Conservation (phyloP, 2,329 filamentous ascomycete genomes). For the Penicillium thymicola region DNA sequence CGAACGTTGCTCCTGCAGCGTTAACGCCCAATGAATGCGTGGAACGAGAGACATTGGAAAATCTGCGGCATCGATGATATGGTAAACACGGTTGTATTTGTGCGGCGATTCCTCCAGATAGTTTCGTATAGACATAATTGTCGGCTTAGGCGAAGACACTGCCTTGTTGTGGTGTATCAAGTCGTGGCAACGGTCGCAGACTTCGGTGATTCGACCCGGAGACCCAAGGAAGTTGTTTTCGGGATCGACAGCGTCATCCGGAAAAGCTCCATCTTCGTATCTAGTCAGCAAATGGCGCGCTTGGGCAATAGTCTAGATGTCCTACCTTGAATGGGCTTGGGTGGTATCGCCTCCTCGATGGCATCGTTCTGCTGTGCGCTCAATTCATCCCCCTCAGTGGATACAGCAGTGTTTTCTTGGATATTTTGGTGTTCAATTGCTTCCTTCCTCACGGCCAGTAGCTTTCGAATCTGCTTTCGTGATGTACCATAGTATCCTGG, state of each 20-base stretch:
- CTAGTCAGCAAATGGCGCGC: constrained; percentile 1
- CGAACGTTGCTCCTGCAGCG: constrained; percentile 70
- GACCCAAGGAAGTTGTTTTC: constrained; percentile 19
- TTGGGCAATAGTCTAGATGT: not conserved
- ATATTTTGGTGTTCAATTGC: constrained; percentile 7
- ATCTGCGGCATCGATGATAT: constrained; percentile 90
- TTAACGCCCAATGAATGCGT: constrained; percentile 66
- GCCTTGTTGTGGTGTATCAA: constrained; percentile 73
- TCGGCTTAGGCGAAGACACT: constrained; percentile 72
- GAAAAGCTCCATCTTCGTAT: constrained; percentile 19
- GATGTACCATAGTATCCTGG: constrained; percentile 57
- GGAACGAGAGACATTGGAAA: constrained; percentile 92
- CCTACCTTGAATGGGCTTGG: constrained; percentile 17
- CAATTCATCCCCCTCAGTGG: constrained; percentile 1
- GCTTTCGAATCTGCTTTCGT: constrained; percentile 47
- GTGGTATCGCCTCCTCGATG: constrained; percentile 1
- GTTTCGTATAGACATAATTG: constrained; percentile 73
- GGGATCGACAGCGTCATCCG: constrained; percentile 22
- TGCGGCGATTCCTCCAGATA: constrained; percentile 87
- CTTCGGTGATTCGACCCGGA: constrained; percentile 17
- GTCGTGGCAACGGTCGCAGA: constrained; percentile 86
- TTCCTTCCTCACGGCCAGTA: constrained; percentile 23
- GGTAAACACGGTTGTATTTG: constrained; percentile 90
- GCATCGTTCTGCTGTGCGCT: not conserved
- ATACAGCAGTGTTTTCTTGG: constrained; percentile 18